Base-by-base conservation (phyloP, 495 filamentous ascomycete genomes). In the Xylaria cubensis region DNA sequence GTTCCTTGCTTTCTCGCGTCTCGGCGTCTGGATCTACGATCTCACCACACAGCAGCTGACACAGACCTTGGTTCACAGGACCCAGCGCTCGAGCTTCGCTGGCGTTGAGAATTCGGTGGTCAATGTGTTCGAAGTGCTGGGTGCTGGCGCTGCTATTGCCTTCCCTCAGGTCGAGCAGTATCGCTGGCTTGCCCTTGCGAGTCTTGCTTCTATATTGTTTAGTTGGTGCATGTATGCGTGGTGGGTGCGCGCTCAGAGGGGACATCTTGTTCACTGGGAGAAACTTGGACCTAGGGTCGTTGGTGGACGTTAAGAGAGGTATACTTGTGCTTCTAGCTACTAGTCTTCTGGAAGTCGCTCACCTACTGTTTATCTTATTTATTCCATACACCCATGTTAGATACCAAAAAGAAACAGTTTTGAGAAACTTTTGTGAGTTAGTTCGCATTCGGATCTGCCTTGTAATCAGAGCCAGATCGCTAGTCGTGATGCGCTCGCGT, bases 1-100 rank as follows among this genome's bases (percentile, higher is more conserved):
- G 34, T 84, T 84, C 74, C 77, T 85, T 48, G 82, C 83, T 0
- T 71, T 80, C 56, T 86, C 84, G n/a, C 82, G 84, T 36, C 68
- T 70, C 68, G 68, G 68, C 13, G 68, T 70, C 58, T 85, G 84
- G 82, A 77, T 83, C 53, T 84, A 78, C 74, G 82, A 85, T 64
- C 80, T 86, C 19, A 83, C 81, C 0, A 85, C 84, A 9, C 82
- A 84, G 64, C 84, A 84, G 51, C 74, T 85, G 10, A 82, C 81
- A 46, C 83, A 85, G 75, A 84, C 82, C 5, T 71, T 81, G 32
- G 76, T 82, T 24, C 64, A 76, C 3, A 72, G 73, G 17, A 53
- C 75, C 12, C 76, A 80, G 39, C 76, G 82, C n/a, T 82, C 81
- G 3, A 82, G 79, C 59, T 86, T 85, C 46, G 80, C 84, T 4